phyloP scores from a whole-genome alignment of 371 early-diverging fungal species.

The Actinomortierella ambigua region DNA sequence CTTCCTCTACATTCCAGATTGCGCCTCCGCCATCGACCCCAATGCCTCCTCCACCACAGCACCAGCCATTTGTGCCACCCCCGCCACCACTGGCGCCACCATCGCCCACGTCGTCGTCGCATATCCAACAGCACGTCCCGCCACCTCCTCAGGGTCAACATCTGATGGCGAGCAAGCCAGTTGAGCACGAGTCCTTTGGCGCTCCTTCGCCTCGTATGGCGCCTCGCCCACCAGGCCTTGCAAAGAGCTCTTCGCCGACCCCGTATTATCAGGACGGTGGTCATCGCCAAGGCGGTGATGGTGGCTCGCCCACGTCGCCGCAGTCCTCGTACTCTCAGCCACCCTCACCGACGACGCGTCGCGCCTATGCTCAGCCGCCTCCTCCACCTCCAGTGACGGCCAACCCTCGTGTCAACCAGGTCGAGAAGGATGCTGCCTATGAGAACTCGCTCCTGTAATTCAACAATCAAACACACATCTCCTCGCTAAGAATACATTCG shows the following conservation, averaged over 20 bases:
- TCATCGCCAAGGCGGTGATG: background rate
- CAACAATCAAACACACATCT: background rate
- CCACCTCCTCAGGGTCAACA: slow-evolving; percentile 13
- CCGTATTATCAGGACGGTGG: too few species aligned
- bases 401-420: background rate
- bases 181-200: slow-evolving; percentile 29
- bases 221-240: slow-evolving; percentile 5
- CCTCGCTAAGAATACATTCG: background rate
- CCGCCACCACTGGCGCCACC: slow-evolving; percentile 9
- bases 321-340: background rate
- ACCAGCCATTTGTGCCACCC: slow-evolving; percentile 19
- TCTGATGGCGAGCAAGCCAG: slow-evolving; percentile 6
- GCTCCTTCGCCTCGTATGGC: slow-evolving; percentile 39
- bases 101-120: slow-evolving; percentile 6
- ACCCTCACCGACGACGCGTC: background rate
- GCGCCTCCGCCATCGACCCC: background rate
- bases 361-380: too few species aligned
- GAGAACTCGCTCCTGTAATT: slow-evolving; percentile 25
- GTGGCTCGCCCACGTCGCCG: slow-evolving; percentile 8
- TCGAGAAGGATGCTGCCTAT: slow-evolving; percentile 20
- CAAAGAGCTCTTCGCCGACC: too few species aligned
- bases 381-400: background rate
- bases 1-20: slow-evolving; percentile 1
- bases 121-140: slow-evolving; percentile 15
- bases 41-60: slow-evolving; percentile 6